phyloP scores from a whole-genome alignment of 208 protist species.

The Trypanosoma cruzi region DNA sequence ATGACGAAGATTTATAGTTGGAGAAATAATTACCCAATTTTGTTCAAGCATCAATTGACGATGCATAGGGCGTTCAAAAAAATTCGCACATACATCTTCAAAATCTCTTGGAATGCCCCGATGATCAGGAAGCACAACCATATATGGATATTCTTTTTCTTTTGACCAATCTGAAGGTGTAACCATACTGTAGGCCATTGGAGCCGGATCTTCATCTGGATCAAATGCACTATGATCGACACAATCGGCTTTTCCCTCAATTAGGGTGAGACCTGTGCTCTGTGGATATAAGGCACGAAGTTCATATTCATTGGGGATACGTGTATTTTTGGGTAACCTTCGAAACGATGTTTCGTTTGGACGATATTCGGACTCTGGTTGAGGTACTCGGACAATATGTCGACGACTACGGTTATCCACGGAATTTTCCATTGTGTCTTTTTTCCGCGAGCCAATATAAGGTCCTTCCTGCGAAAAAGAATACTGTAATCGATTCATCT shows the following conservation, averaged over 20 bases:
- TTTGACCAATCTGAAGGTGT: slow-evolving; percentile 59
- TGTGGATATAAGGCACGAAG: slow-evolving; percentile 80
- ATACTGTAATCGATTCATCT: slow-evolving; percentile 75
- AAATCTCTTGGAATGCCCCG: slow-evolving; percentile 77
- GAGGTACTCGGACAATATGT: slow-evolving; percentile 67
- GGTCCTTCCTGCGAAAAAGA: slow-evolving; percentile 83
- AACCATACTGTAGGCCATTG: slow-evolving; percentile 83
- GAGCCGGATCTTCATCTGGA: slow-evolving; percentile 65
- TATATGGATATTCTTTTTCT: slow-evolving; percentile 70
- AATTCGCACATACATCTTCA: slow-evolving; percentile 88
- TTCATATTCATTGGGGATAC: slow-evolving; percentile 82
- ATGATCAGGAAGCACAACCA: slow-evolving; percentile 83
- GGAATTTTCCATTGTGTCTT: slow-evolving; percentile 41
- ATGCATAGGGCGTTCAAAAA: slow-evolving; percentile 80
- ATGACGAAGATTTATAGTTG: slow-evolving; percentile 77
- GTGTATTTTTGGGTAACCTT: slow-evolving; percentile 67
- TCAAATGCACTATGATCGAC: slow-evolving; percentile 75
- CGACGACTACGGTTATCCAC: slow-evolving; percentile 59
- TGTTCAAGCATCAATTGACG: slow-evolving; percentile 72
- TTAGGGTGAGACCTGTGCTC: slow-evolving; percentile 63
- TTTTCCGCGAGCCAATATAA: slow-evolving; percentile 71
- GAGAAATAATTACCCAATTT: slow-evolving; percentile 77
- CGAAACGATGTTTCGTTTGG: slow-evolving; percentile 86
- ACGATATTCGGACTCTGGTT: slow-evolving; percentile 62
- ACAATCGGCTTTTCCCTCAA: slow-evolving; percentile 78